Conservation (phyloP, 108 stramenopile genomes). For the Fragilariopsis cylindrus region DNA sequence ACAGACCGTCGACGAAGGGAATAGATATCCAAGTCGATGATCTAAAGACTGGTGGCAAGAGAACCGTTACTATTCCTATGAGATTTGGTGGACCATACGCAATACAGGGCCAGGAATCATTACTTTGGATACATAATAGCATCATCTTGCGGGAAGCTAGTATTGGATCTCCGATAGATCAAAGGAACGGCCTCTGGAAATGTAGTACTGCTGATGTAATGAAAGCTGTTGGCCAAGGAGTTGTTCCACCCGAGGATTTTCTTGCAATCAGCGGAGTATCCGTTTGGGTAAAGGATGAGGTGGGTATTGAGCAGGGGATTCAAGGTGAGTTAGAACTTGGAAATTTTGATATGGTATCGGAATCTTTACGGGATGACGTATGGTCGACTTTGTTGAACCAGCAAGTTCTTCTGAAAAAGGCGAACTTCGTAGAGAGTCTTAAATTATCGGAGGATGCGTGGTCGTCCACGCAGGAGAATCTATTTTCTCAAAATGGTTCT, state of each 20-base stretch:
- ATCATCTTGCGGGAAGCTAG: constrained; percentile 42
- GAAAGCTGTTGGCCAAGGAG: constrained; percentile 54
- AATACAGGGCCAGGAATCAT: constrained; percentile 49
- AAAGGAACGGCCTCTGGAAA: constrained; percentile 68
- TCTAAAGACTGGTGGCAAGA: constrained; percentile 20
- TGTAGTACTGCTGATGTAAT: constrained; percentile 69
- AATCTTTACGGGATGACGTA: constrained; percentile 38
- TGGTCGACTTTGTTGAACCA: constrained; percentile 47
- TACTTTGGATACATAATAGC: constrained; percentile 79
- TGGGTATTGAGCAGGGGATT: constrained; percentile 50
- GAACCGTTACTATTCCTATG: constrained; percentile 54
- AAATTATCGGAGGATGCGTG: constrained; percentile 54
- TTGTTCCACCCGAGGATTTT: constrained; percentile 70
- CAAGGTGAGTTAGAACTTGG: constrained; percentile 63
- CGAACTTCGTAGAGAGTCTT: constrained; percentile 51
- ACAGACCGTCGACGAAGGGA: constrained; percentile 61
- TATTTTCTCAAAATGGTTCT: constrained; percentile 8
- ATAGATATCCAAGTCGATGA: constrained; percentile 43
- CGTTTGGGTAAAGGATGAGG: constrained; percentile 63
- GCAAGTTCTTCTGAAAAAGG: constrained; percentile 55
- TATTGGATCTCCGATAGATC: constrained; percentile 53
- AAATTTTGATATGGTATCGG: constrained; percentile 61
- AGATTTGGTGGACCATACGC: constrained; percentile 87
- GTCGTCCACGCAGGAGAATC: constrained; percentile 24
- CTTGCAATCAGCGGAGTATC: constrained; percentile 68